Evolutionary conservation across 495 filamentous ascomycete species (phyloP).

Genomic region (Entonaema liquescens): DNA sequence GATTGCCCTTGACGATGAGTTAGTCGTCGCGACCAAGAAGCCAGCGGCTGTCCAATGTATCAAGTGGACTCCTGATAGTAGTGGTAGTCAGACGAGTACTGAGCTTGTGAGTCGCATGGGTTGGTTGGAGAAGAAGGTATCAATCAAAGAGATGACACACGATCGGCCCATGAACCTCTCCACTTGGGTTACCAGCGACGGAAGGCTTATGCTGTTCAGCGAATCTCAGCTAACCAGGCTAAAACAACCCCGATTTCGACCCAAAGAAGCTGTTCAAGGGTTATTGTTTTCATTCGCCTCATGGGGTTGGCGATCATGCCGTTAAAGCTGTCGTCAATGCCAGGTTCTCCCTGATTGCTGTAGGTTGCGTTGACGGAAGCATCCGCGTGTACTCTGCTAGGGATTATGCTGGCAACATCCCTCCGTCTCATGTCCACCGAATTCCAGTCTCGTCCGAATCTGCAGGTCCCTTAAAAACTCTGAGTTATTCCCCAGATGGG

Average conservation of each 20-base stretch:
- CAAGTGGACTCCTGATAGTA: slow-evolving; percentile 85
- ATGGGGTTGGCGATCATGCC: slow-evolving; percentile 65
- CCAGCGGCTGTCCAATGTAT: slow-evolving; percentile 97
- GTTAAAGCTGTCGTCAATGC: slow-evolving; percentile 87
- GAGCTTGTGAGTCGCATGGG: slow-evolving; percentile 88
- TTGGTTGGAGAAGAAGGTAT: slow-evolving; percentile 80
- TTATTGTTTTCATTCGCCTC: slow-evolving; percentile 86
- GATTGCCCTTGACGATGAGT: slow-evolving; percentile 90
- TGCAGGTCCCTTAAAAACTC: slow-evolving; percentile 74
- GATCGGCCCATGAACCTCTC: slow-evolving; percentile 97
- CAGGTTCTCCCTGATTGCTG: slow-evolving; percentile 88
- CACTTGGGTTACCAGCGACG: slow-evolving; percentile 91
- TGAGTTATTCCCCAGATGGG: slow-evolving; percentile 93
- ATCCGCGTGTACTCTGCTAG: slow-evolving; percentile 87
- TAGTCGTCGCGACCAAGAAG: slow-evolving; percentile 92
- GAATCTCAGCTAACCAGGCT: slow-evolving; percentile 48
- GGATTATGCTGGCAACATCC: slow-evolving; percentile 93
- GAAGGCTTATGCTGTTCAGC: slow-evolving; percentile 92
- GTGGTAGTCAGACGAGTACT: slow-evolving; percentile 85
- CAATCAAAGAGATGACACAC: slow-evolving; percentile 87
- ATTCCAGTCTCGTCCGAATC: slow-evolving; percentile 68
- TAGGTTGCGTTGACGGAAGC: slow-evolving; percentile 82
- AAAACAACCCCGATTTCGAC: slow-evolving; percentile 47
- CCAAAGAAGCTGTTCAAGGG: slow-evolving; percentile 81
- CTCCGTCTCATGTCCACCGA: slow-evolving; percentile 81